Evolutionary conservation across 257 asterid genomes (phyloP), one percentile per base, ranked within the genome.

Genomic region (Jaltomata sinuosa): DNA sequence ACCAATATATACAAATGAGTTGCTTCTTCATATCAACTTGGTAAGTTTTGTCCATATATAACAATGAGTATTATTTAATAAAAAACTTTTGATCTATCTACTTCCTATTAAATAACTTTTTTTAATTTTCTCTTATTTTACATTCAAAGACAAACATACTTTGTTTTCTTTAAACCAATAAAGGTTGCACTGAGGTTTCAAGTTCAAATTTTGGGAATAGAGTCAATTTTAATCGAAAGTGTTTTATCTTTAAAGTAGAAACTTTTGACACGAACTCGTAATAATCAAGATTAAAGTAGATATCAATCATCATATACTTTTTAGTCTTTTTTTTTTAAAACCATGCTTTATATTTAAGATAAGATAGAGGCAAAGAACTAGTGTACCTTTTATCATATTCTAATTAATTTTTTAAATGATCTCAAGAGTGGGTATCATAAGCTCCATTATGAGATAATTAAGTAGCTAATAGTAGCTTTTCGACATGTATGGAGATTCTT

Each of bases 251-350:
- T 19, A 2, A 53, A 53, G 27, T n/a, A 55, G 14, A n/a, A n/a
- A n/a, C 3, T 8, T n/a, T 4, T 55, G 0, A n/a, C 1, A 5
- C 1, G 0, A 0, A 55, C 1, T 55, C 1, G 21, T 54, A 2
- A 19, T 54, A 54, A 54, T 21, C 1, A 12, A 54, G 25, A 54
- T 54, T 54, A 54, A 54, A 21, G 5, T 27, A 54, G 3, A 54
- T 54, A 52, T 8, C 5, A 0, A 0, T 54, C 21, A 21, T 54
- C 0, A 5, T 19, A 0, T 15, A n/a, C n/a, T n/a, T n/a, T n/a
- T n/a, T n/a, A n/a, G n/a, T n/a, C n/a, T n/a, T n/a, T n/a, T 21
- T 21, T 55, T 21, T 19, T 42, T 9, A 9, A 57, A 68, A 18
- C 19, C 50, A 36, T 36, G 52, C 11, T 69, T 19, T 36, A 14